Evolutionary conservation across 257 asterid species (phyloP).

Genomic region (Solanum piurae): DNA sequence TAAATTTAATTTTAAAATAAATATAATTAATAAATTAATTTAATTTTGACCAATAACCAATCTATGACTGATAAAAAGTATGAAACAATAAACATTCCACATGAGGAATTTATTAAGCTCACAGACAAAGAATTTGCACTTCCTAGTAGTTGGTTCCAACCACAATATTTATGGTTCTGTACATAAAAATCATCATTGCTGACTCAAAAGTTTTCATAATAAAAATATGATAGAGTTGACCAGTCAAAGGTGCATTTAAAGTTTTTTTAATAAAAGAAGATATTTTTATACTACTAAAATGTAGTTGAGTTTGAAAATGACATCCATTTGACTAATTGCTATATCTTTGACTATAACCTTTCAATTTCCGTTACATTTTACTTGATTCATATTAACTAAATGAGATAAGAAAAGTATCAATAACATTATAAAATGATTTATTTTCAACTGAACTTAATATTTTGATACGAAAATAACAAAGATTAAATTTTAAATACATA

Average conservation of each 20-base stretch:
- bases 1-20: no score
- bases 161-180: background rate
- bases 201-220: constrained; percentile 22
- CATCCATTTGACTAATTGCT: constrained; percentile 24
- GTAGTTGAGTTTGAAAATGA: constrained; percentile 26
- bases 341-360: constrained; percentile 22
- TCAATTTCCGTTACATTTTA: background rate
- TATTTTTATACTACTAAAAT: background rate
- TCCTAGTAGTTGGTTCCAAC: background rate
- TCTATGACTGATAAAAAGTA: background rate
- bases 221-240: constrained; percentile 35
- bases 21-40: no score
- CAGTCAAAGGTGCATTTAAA: constrained; percentile 54
- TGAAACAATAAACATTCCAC: background rate
- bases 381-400: background rate
- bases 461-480: background rate
- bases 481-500: background rate
- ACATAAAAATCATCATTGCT: background rate
- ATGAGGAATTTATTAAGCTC: background rate
- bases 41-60: background rate
- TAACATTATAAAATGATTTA: background rate
- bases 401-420: accelerated
- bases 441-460: background rate
- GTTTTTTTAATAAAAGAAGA: constrained; percentile 11
- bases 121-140: background rate